Evolutionary conservation across 306 rosid species (phyloP).

Genomic region (Carpinus viminea): DNA sequence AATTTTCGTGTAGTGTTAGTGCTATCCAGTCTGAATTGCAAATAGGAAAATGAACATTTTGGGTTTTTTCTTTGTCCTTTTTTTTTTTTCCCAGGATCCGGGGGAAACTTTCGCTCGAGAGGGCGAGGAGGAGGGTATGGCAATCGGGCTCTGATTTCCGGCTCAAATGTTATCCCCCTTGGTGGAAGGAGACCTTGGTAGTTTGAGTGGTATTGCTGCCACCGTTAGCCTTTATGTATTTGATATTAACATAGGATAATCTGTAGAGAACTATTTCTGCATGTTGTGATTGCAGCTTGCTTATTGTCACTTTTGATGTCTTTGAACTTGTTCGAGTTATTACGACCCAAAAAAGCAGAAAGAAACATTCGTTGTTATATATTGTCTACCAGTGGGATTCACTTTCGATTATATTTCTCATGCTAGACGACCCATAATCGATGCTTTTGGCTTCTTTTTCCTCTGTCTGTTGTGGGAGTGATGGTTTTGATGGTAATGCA

Average conservation of each 20-base stretch:
- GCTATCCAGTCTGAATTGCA: not conserved
- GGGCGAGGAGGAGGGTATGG: constrained; percentile 88
- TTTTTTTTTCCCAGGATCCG: constrained; percentile 45
- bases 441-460: too few relatives aligned
- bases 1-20: not conserved
- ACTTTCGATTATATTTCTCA: not conserved
- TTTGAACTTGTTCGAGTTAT: not conserved
- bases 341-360: not conserved
- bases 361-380: not conserved
- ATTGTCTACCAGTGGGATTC: not conserved
- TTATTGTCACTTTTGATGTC: not conserved
- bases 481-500: too few relatives aligned
- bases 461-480: too few relatives aligned
- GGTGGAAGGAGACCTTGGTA: constrained; percentile 71
- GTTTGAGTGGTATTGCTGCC: not conserved
- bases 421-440: too few relatives aligned
- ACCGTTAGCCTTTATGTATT: constrained; percentile 4
- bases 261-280: not conserved
- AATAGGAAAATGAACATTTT: constrained; percentile 5
- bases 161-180: constrained; percentile 71
- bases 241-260: not conserved
- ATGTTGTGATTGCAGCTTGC: not conserved
- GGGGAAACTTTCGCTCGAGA: constrained; percentile 68
- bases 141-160: constrained; percentile 59
- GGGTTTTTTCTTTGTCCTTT: not conserved